Evolutionary conservation across 1,284 basidiomycete genomes (phyloP), one percentile per base, ranked within the genome.

Genomic region (Ustilago tritici): DNA sequence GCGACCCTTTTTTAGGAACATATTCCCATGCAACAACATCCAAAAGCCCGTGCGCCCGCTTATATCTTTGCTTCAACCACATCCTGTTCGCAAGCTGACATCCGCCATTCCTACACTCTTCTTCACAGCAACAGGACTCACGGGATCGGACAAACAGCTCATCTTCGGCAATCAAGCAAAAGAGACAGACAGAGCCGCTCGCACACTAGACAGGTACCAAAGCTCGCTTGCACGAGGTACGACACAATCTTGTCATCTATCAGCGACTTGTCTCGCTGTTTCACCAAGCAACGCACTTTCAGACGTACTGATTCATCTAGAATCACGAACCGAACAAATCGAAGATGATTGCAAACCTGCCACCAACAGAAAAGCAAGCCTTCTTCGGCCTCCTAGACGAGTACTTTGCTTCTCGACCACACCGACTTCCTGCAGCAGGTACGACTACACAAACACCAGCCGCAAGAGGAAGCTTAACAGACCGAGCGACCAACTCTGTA

Each of bases 371-470:
- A 31, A 78, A 77, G 49, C 50, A 77, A 41, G 81, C 80, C 9
- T 82, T 84, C 55, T 84, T 81, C 34, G 49, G 63, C 11, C 54
- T 84, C 15, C 56, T 84, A 19, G 82, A 84, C 65, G 81, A 82
- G 47, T 84, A 84, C 69, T 84, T 82, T 70, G 65, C 70, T 12
- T 60, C 74, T 3, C 65, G 82, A 2, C 82, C 82, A 15, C 78
- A 84, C 50, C 58, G 73, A 2, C 55, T 76, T 2, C 63, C 76
- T n/a, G 1, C 43, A 6, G 32, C 54, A 0, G n/a, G 52, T 1
- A 23, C 55, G 1, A 23, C 59, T 1, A 53, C 54, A 43, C 41
- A n/a, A 17, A 12, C 43, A 41, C 62, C 58, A 5, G 50, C 49
- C 6, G 40, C 19, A 8, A n/a, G 36, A 19, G 65, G n/a, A 23